Evolutionary conservation across 257 asterid genomes (phyloP).

Genomic region (Lavandula angustifolia): DNA sequence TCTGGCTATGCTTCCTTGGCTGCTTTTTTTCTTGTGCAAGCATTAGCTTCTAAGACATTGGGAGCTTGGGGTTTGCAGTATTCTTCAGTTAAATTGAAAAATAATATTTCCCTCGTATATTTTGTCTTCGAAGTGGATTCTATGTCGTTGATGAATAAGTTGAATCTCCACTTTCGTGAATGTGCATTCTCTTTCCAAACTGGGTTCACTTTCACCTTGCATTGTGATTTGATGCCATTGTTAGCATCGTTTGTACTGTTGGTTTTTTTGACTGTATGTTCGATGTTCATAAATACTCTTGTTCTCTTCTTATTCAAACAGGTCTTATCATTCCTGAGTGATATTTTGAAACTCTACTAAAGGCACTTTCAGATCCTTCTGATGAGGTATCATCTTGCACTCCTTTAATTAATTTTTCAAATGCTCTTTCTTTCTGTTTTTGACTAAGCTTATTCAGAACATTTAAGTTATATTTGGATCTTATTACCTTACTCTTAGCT

Average conservation of each 20-base stretch:
- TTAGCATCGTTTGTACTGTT: constrained; percentile 10
- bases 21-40: constrained; percentile 2
- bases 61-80: background rate
- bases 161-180: background rate
- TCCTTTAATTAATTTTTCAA: constrained; percentile 24
- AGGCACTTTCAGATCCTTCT: constrained; percentile 95
- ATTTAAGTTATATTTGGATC: constrained; percentile 9
- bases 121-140: background rate
- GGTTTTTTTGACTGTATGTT: constrained; percentile 12
- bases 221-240: constrained; percentile 19
- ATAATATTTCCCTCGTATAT: background rate
- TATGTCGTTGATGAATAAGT: background rate
- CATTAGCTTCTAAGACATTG: background rate
- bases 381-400: constrained; percentile 75
- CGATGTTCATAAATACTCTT: constrained; percentile 19
- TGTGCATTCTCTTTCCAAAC: constrained; percentile 4
- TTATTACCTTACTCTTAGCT: constrained; percentile 2
- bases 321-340: constrained; percentile 81
- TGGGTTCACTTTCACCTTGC: constrained; percentile 3
- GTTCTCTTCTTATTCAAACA: constrained; percentile 43
- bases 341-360: constrained; percentile 77
- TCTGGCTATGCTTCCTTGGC: background rate
- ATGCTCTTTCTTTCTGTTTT: constrained; percentile 14
- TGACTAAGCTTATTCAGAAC: constrained; percentile 9
- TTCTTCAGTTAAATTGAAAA: constrained; percentile 5